Evolutionary conservation across 306 rosid genomes (phyloP).

Genomic region (Lupinus albus): DNA sequence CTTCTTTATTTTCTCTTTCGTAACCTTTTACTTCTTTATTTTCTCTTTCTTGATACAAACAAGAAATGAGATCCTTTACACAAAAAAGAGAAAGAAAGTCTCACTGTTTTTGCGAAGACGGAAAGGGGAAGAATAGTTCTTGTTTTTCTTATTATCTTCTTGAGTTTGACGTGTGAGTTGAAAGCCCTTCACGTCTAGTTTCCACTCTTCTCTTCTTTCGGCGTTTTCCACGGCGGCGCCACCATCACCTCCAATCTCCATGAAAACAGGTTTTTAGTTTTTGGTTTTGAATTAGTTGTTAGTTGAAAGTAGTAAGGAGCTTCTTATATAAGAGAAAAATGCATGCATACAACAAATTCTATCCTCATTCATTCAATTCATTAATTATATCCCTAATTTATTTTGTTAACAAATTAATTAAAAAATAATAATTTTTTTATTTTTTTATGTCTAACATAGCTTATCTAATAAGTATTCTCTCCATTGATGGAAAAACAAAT

Average conservation of each 20-base stretch:
- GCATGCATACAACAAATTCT: too few species aligned
- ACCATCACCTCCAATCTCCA: constrained; percentile 14
- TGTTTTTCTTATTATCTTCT: neutral
- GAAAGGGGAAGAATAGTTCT: constrained; percentile 3
- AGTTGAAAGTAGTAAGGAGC: neutral
- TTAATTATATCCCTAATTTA: too few species aligned
- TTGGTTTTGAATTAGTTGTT: neutral
- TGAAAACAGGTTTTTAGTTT: neutral
- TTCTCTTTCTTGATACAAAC: too few species aligned
- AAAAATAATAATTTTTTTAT: too few species aligned
- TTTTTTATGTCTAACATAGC: too few species aligned
- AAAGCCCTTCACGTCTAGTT: constrained; percentile 47
- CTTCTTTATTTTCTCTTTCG: too few species aligned
- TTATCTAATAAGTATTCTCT: too few species aligned
- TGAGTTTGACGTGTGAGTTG: constrained; percentile 16
- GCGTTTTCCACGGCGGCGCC: neutral
- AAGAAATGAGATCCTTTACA: too few species aligned
- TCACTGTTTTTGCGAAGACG: constrained; percentile 40
- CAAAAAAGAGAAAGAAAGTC: neutral
- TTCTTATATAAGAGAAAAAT: constrained; percentile 7
- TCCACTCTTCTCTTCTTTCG: constrained; percentile 41
- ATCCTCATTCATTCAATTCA: too few species aligned
- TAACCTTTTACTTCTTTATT: too few species aligned
- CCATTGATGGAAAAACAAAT: too few species aligned
- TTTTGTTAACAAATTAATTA: too few species aligned